Conservation (phyloP, 2,329 filamentous ascomycete species). For the Zelopaecilomyces penicillatus region DNA sequence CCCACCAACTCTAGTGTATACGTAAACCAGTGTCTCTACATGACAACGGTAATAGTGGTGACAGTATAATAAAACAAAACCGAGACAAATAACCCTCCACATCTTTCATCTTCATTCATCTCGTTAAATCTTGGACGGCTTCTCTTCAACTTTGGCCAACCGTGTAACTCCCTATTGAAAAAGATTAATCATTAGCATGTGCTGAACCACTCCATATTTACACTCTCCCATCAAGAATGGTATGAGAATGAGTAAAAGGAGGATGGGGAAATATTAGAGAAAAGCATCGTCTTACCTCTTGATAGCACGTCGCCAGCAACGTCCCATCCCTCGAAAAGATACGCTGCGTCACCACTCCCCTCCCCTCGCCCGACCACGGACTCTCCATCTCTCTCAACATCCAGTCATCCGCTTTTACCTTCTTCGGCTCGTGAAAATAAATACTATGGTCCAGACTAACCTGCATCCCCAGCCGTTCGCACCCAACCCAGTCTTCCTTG, state of each 20-base stretch:
- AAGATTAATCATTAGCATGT: background rate
- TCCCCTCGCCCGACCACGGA: conserved; percentile 70
- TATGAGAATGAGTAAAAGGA: background rate
- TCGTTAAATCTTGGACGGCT: conserved; percentile 24
- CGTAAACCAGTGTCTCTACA: no score
- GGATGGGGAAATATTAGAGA: background rate
- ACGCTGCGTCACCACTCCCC: conserved; percentile 67
- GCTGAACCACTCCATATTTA: background rate
- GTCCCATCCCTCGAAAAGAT: conserved; percentile 65
- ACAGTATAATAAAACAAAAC: no score
- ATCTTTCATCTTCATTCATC: background rate
- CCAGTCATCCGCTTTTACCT: conserved; percentile 61
- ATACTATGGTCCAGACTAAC: conserved; percentile 71
- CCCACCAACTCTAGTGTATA: no score
- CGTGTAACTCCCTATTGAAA: conserved; percentile 39
- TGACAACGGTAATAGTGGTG: no score
- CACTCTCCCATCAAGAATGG: background rate
- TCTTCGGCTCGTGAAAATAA: conserved; percentile 55
- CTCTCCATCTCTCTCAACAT: conserved; percentile 74
- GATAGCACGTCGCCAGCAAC: conserved; percentile 69
- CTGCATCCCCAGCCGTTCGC: conserved; percentile 70
- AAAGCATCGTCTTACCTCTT: conserved; percentile 50
- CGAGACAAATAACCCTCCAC: no score
- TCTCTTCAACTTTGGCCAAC: conserved; percentile 35
- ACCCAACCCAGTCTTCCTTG: conserved; percentile 39